These are phyloP conservation scores for Hamamelis virginiana DNA, from an alignment of 164 flowering plant genomes.

Conservation along the genomic window DNA sequence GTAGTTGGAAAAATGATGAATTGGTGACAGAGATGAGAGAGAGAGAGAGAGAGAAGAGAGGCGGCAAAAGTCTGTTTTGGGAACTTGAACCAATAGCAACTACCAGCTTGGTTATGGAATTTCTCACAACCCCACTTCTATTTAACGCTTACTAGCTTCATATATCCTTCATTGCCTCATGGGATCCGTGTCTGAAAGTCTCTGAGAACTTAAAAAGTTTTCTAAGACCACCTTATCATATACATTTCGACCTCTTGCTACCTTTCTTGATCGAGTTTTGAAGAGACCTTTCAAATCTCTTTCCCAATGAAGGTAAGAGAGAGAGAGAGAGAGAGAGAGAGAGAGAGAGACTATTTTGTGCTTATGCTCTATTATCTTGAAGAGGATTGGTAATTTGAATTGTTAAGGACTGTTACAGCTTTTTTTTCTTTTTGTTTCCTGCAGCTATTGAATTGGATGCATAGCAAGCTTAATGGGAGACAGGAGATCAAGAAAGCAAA, in stretches of 20 bases:
- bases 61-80: conserved; percentile 38
- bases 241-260: not conserved
- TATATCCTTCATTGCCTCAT: conserved; percentile 26
- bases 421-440: conserved; percentile 3
- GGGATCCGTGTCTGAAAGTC: not conserved
- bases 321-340: not conserved
- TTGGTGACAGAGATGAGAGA: not conserved
- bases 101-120: conserved; percentile 18
- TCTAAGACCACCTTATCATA: not conserved
- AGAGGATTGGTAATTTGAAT: not conserved
- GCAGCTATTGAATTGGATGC: conserved; percentile 70
- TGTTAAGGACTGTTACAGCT: not conserved
- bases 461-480: conserved; percentile 45
- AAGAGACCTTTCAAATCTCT: not conserved
- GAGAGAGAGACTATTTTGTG: too few relatives aligned
- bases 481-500: conserved; percentile 28
- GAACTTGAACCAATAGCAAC: conserved; percentile 45
- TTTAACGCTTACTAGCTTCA: conserved; percentile 20
- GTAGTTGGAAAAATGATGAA: not conserved
- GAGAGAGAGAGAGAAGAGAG: conserved; percentile 6
- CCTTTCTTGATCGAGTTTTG: too few relatives aligned
- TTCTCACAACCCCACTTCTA: conserved; percentile 20
- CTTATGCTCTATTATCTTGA: not conserved
- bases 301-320: conserved; percentile 28
- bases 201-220: too few relatives aligned